Evolutionary conservation across 306 rosid genomes (phyloP), one percentile per base, ranked within the genome.

Genomic region (Rosa persica): DNA sequence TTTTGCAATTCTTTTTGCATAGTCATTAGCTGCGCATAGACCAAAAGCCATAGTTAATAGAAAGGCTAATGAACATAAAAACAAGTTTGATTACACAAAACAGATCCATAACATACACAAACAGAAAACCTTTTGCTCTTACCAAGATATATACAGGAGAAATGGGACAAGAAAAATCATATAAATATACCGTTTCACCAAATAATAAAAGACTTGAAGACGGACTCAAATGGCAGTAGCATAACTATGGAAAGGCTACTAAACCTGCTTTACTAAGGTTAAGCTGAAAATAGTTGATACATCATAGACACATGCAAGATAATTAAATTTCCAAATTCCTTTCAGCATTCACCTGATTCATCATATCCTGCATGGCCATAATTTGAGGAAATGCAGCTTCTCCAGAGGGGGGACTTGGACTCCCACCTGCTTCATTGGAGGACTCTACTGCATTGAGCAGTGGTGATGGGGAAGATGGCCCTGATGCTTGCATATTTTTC

Each of bases 1-100:
- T 93, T 96, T 84, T 93, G 99, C 89, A 85, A 78, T 73, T 96
- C 99, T 73, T 89, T 96, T 77, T 93, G 97, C 89, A 85, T 90
- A 44, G 85, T 76, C 81, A 96, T 40, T 47, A 96, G 70, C 99
- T 96, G 97, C 83, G 70, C 60, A 70, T 54, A 73, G 51, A 72
- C 48, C 69, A 75, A 49, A 30, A 76, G 27, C 19, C 40, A 62
- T 49, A 61, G 74, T 65, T 67, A 61, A 65, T 39, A 38, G 43
- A 62, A 83, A 65, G 38, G 54, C 66, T 22, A 11, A 54, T 25
- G 47, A 5, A 34, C 15, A 78, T 23, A 49, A 16, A 44, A 8
- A 19, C 36, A 52, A 39, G 38, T 40, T 38, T 8, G 62, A 23
- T 13, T 22, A 54, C 69, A 74, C 43, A 42, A 40, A 48, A 6